Conservation (phyloP, 2,329 filamentous ascomycete species). For the Neoscytalidium dimidiatum region DNA sequence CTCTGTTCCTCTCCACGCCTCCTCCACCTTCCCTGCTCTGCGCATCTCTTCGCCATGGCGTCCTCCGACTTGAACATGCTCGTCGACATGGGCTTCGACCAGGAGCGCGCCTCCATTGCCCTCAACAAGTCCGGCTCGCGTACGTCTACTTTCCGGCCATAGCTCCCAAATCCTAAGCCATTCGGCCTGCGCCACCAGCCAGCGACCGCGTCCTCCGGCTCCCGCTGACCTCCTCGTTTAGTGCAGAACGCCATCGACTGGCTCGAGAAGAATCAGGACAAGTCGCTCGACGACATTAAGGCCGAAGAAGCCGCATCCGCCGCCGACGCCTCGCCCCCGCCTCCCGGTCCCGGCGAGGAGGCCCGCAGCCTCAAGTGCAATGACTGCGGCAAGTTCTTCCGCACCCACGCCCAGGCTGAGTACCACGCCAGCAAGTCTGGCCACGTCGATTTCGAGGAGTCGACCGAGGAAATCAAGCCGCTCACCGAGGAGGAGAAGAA, state of each 20-base stretch:
- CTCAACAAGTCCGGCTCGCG: constrained; percentile 79
- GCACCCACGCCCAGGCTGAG: constrained; percentile 76
- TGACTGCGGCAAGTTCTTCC: constrained; percentile 90
- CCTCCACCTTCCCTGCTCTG: background rate
- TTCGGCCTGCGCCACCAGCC: background rate
- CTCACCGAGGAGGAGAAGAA: constrained; percentile 91
- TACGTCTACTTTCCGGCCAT: constrained; percentile 48
- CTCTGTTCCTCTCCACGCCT: background rate
- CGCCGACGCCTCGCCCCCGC: constrained; percentile 58
- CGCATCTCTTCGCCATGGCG: constrained; percentile 38
- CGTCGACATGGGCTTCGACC: constrained; percentile 76
- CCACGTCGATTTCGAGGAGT: constrained; percentile 74
- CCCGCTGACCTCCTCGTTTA: constrained; percentile 38
- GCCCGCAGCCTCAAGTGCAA: constrained; percentile 88
- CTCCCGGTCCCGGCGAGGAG: constrained; percentile 69
- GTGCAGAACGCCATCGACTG: constrained; percentile 91
- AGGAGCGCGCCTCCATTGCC: constrained; percentile 77
- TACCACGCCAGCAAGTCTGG: constrained; percentile 86
- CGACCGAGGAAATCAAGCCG: constrained; percentile 86
- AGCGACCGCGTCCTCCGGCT: background rate
- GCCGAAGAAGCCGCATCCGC: constrained; percentile 40
- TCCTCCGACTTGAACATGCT: constrained; percentile 60
- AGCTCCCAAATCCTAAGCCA: background rate
- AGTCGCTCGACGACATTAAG: constrained; percentile 78
- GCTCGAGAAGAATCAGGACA: constrained; percentile 91